Percentiles rank a stretch among this genome's conserved stretches.
These are phyloP conservation scores for Canariomyces notabilis DNA, from an alignment of 2,329 filamentous ascomycete genomes.

Conservation along the genomic window DNA sequence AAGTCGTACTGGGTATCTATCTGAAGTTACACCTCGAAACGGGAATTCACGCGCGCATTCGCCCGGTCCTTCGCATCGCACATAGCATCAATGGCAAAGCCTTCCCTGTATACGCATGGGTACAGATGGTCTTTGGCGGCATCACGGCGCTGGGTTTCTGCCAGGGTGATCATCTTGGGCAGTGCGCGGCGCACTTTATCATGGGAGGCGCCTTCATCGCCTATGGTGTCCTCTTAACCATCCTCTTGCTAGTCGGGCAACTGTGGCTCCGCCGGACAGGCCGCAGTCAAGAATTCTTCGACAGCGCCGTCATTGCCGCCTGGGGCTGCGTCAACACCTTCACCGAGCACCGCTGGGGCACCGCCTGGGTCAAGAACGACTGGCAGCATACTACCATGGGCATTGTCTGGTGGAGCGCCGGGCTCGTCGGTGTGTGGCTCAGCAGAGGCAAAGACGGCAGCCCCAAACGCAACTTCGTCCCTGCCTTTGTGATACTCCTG, in stretches of 20 bases:
- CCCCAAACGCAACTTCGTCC: constrained; percentile 89
- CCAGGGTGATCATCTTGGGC: constrained; percentile 81
- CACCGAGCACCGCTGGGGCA: constrained; percentile 93
- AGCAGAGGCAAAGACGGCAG: constrained; percentile 76
- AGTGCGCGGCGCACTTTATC: constrained; percentile 95
- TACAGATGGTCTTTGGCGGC: constrained; percentile 92
- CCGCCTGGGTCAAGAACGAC: constrained; percentile 84
- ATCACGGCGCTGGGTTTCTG: constrained; percentile 92
- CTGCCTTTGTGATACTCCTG: constrained; percentile 81
- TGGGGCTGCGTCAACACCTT: constrained; percentile 99
- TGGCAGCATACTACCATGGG: constrained; percentile 99
- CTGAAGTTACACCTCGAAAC: constrained; percentile 83
- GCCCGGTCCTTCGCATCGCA: constrained; percentile 62
- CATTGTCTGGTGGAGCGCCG: constrained; percentile 97
- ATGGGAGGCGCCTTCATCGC: constrained; percentile 97
- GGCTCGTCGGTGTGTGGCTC: constrained; percentile 86
- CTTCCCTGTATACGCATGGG: constrained; percentile 83
- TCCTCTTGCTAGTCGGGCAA: constrained; percentile 84
- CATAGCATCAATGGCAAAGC: constrained; percentile 82
- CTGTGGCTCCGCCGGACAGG: constrained; percentile 76
- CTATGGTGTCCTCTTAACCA: constrained; percentile 82
- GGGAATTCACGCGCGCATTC: constrained; percentile 73
- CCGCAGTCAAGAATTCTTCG: constrained; percentile 93
- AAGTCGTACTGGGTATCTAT: constrained; percentile 79
- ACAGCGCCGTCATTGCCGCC: constrained; percentile 80